phyloP scores from a whole-genome alignment of 768 basidiomycete genomes.

The Suillus cothurnatus region DNA sequence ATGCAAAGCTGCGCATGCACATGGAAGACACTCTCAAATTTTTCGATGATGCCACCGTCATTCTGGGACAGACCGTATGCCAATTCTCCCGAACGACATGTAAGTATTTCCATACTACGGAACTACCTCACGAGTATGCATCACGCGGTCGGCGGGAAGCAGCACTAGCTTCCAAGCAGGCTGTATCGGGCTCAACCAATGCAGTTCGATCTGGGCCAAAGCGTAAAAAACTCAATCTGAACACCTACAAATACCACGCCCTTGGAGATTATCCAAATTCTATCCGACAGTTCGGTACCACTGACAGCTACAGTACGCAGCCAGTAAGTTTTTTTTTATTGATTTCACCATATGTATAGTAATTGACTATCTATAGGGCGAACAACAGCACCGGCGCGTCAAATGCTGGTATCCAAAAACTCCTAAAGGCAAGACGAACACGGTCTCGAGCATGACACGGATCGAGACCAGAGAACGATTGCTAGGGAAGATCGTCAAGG shows the following conservation, averaged over 20 bases:
- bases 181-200: background rate
- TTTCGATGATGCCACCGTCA: background rate
- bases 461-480: too few relatives aligned
- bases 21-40: too few relatives aligned
- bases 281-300: constrained; percentile 20
- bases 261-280: background rate
- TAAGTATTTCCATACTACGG: background rate
- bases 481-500: too few relatives aligned
- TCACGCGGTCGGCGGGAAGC: background rate
- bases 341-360: background rate
- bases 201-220: background rate
- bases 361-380: background rate
- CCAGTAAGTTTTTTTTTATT: constrained; percentile 14
- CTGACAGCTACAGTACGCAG: constrained; percentile 38
- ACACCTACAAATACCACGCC: background rate
- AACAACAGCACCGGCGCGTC: too few relatives aligned
- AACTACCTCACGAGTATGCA: background rate
- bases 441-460: too few relatives aligned
- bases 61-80: background rate
- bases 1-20: too few relatives aligned
- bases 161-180: background rate
- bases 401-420: too few relatives aligned
- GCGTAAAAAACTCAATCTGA: background rate
- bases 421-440: too few relatives aligned
- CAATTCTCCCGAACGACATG: background rate